Conservation (phyloP, 768 basidiomycete species). For the Leccinum olivaceopallidum region DNA sequence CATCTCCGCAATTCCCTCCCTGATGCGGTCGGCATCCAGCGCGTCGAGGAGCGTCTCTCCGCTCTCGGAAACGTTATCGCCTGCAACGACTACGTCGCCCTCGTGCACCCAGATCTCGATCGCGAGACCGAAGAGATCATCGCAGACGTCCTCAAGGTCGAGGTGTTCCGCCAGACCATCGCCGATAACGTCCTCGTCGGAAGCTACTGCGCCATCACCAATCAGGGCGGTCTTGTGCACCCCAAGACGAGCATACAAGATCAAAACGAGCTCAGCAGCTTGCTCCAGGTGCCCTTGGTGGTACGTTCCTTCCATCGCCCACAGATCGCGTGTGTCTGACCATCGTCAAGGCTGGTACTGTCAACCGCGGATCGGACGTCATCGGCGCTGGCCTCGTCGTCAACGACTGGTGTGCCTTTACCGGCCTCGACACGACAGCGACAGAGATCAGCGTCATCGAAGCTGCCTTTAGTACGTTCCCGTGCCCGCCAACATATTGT, state of each 20-base stretch:
- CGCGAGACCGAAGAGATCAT: conserved; percentile 99
- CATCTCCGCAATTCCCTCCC: conserved; percentile 96
- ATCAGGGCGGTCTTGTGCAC: conserved; percentile 97
- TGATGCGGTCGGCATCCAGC: conserved; percentile 89
- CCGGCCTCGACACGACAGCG: conserved; percentile 99
- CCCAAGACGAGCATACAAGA: conserved; percentile 97
- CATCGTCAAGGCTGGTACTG: conserved; percentile 80
- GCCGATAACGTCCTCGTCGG: conserved; percentile 98
- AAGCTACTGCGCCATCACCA: conserved; percentile 91
- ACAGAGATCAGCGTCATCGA: conserved; percentile 66
- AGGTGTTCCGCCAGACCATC: conserved; percentile 94
- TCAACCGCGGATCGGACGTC: conserved; percentile 98
- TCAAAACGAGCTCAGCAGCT: conserved; percentile 93
- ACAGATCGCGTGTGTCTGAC: neutral
- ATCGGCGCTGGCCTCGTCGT: conserved; percentile 97
- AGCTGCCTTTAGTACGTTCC: conserved; percentile 48
- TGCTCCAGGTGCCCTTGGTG: conserved; percentile 93
- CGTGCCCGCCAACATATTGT: neutral
- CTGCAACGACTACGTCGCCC: conserved; percentile 95
- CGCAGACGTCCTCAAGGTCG: conserved; percentile 98
- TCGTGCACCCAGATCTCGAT: conserved; percentile 97
- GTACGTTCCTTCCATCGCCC: conserved; percentile 48
- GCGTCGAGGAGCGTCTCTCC: conserved; percentile 96
- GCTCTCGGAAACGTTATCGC: conserved; percentile 98
- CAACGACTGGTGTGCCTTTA: conserved; percentile 99